Evolutionary conservation across 2,329 filamentous ascomycete species (phyloP).

Genomic region (Xylariaceae sp.): DNA sequence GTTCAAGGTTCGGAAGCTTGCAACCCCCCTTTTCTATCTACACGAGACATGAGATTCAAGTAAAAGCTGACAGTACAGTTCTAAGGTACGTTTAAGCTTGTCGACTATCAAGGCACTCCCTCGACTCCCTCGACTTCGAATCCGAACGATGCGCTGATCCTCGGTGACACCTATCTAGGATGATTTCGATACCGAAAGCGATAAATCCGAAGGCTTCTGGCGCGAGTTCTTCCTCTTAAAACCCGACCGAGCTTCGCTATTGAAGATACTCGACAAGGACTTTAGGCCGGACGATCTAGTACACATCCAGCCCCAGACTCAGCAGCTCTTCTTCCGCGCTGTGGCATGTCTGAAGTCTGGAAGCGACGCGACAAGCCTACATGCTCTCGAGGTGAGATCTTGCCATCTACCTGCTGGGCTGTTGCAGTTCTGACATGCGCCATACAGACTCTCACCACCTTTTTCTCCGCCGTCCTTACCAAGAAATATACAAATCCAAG

Average conservation of each 20-base stretch:
- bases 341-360: constrained; percentile 61
- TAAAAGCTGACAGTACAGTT: constrained; percentile 25
- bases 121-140: not conserved
- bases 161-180: constrained; percentile 34
- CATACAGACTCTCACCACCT: constrained; percentile 76
- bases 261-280: constrained; percentile 61
- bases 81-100: constrained; percentile 27
- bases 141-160: constrained; percentile 21
- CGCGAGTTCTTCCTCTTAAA: constrained; percentile 87
- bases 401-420: not conserved
- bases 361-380: constrained; percentile 58
- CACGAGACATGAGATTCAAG: constrained; percentile 14
- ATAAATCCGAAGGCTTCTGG: constrained; percentile 89
- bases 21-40: constrained; percentile 9
- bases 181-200: constrained; percentile 55
- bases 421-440: constrained; percentile 35
- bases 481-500: constrained; percentile 95
- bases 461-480: constrained; percentile 72
- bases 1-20: constrained; percentile 56
- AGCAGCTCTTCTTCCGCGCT: constrained; percentile 71
- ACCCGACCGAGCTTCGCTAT: constrained; percentile 66
- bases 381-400: constrained; percentile 75
- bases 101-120: not conserved
- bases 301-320: constrained; percentile 68
- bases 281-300: constrained; percentile 70